A percentile compares a stretch with the other conserved stretches of the same genome.
These are phyloP conservation scores for Sphaceloma murrayae DNA, from an alignment of 2,329 filamentous ascomycete genomes.

Conservation along the genomic window DNA sequence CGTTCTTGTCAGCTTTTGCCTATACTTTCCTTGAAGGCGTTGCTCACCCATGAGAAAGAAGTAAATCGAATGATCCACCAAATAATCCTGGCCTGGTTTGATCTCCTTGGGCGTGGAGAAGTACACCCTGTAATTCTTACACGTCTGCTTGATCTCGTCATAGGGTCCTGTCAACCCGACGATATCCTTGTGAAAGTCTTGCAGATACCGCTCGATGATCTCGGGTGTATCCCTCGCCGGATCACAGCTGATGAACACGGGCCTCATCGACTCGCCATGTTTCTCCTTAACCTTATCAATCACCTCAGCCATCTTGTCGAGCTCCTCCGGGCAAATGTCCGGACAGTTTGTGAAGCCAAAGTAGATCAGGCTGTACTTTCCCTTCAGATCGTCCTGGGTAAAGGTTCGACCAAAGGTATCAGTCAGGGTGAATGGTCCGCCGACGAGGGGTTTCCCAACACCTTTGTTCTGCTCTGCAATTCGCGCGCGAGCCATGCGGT, in stretches of 20 bases:
- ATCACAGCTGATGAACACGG: conserved; percentile 93
- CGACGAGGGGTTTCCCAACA: conserved; percentile 84
- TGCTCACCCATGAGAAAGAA: conserved; percentile 86
- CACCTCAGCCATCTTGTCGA: conserved; percentile 98
- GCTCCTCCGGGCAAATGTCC: conserved; percentile 96
- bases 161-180: conserved; percentile 88
- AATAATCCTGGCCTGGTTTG: conserved; percentile 86
- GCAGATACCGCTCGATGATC: conserved; percentile 74
- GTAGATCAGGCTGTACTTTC: conserved; percentile 81
- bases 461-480: conserved; percentile 89
- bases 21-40: background rate
- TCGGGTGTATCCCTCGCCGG: conserved; percentile 80
- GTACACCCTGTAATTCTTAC: conserved; percentile 94
- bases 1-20: background rate
- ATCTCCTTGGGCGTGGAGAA: conserved; percentile 87
- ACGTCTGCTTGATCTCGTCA: conserved; percentile 85
- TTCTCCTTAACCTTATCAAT: conserved; percentile 56
- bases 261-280: conserved; percentile 49
- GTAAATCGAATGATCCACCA: conserved; percentile 98
- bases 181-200: conserved; percentile 81
- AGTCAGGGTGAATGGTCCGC: conserved; percentile 70
- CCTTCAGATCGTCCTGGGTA: conserved; percentile 71
- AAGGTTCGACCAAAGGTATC: conserved; percentile 75
- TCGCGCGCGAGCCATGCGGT: conserved; percentile 76
- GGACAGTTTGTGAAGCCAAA: conserved; percentile 98